Evolutionary conservation across 2,329 filamentous ascomycete species (phyloP), one percentile per base, ranked within the genome.

Genomic region (Fusarium graminum): DNA sequence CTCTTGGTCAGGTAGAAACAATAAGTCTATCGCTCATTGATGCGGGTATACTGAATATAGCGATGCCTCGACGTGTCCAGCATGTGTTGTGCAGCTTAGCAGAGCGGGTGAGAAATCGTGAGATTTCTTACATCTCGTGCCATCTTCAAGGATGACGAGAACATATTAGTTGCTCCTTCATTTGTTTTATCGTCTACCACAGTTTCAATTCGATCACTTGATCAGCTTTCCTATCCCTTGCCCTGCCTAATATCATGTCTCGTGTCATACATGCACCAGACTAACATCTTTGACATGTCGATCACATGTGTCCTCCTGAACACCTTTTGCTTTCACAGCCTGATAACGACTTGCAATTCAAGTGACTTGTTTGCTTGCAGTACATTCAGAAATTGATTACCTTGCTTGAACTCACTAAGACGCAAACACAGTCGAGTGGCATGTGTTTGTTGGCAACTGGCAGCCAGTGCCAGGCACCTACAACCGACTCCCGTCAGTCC

Each of bases 381-480:
- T 36, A 4, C 34, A n/a, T 16, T 22, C 22, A 4, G 22, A 22
- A 22, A 22, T 22, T 6, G 22, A 22, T 4, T 36, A n/a, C n/a
- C 7, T 8, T 17, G 8, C 32, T 34, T 9, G 34, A 36, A n/a
- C 7, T 11, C 34, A 36, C 34, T 10, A 4, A 36, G 6, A 12
- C 7, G 7, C 8, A 36, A 36, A 36, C 34, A n/a, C 16, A n/a
- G 34, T 36, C 16, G 16, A 36, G 34, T 36, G 34, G 17, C 12
- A 4, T 42, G 26, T 19, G 53, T 22, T 45, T 53, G 40, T 30
- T 29, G 25, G 34, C 17, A 17, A 45, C 26, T 63, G 51, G 13
- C 59, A 57, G 55, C 11, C 52, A 59, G 59, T 63, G 59, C 51
- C 9, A 63, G 51, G 44, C 39, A 63, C 16, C 44, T 17, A 13